Evolutionary conservation across 2,329 filamentous ascomycete species (phyloP), one percentile per base, ranked within the genome.

Genomic region (Diplodia seriata): DNA sequence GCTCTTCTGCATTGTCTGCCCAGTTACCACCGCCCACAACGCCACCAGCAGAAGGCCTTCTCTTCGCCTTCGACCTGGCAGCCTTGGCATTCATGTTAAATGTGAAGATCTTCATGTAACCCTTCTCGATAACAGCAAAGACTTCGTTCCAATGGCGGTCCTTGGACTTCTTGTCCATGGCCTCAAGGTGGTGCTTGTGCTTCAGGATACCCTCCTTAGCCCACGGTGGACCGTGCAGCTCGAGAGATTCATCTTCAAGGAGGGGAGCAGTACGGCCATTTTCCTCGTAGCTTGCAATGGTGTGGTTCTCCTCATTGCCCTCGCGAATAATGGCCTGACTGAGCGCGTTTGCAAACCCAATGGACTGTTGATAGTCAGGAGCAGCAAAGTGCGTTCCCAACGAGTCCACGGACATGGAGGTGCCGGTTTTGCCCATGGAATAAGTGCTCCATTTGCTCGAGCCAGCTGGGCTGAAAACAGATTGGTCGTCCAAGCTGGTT

Each of bases 361-460:
- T 97, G 0, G 93, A 96, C 79, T 97, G 94, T 79, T 97, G 93
- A 78, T 94, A 97, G 74, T 97, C 93, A 51, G 88, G 89, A 56
- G 89, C 87, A 5, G 88, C 89, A 77, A 90, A 90, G 40, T 89
- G 86, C 1, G 92, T 93, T 23, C 89, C 90, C 73, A 98, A 89
- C 0, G 94, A 97, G 76, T 97, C 93, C 74, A 97, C 91, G 4
- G 94, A 97, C 82, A 93, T 90, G 3, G 93, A 94, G 0, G 93
- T 93, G 70, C 96, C 89, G 0, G 93, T 97, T 76, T 96, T 93
- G 38, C 94, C 93, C 69, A 97, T 85, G 0, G 94, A 98, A 75
- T 95, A 92, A 74, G 92, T 94, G 81, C 94, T 97, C 93, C 94
- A 97, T 0, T 92, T 95, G 71, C 93, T 97, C n/a, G 93, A 97